Conservation (phyloP, 2,329 filamentous ascomycete species). For the Epichloe uncinata region DNA sequence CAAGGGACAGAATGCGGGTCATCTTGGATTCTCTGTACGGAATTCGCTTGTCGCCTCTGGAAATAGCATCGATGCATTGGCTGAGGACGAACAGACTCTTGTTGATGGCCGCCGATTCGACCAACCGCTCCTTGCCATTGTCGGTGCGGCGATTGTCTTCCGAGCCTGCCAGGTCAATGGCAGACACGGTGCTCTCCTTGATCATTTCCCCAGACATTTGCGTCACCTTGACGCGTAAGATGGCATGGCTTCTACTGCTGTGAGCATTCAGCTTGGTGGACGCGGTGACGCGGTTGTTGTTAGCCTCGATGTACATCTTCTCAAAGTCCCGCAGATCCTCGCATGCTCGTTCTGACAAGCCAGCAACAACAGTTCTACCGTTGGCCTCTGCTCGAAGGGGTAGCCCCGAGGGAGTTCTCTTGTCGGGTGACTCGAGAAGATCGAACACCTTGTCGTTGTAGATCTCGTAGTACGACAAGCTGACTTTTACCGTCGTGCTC, state of each 20-base stretch:
- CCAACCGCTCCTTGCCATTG: conserved; percentile 79
- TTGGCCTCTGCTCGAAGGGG: conserved; percentile 76
- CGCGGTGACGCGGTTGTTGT: conserved; percentile 78
- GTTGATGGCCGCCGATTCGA: conserved; percentile 97
- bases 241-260: conserved; percentile 79
- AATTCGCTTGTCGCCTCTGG: conserved; percentile 59
- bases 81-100: conserved; percentile 91
- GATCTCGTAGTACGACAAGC: conserved; percentile 88
- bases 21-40: conserved; percentile 95
- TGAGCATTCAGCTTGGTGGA: conserved; percentile 87
- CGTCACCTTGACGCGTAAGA: conserved; percentile 78
- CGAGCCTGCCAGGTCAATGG: conserved; percentile 88
- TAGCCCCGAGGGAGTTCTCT: conserved; percentile 66
- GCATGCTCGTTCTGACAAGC: conserved; percentile 71
- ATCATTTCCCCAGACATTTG: conserved; percentile 57
- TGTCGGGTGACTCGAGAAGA: conserved; percentile 76
- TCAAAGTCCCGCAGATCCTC: conserved; percentile 83
- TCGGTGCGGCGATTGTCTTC: conserved; percentile 93
- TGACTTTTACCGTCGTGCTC: conserved; percentile 56
- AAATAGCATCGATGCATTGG: conserved; percentile 92
- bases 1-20: conserved; percentile 83
- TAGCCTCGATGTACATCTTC: conserved; percentile 77
- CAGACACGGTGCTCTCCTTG: conserved; percentile 72
- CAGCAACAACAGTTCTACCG: conserved; percentile 77
- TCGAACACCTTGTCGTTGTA: conserved; percentile 96